Conservation (phyloP, 352 stramenopile species). For the Saprolegnia diclina region DNA sequence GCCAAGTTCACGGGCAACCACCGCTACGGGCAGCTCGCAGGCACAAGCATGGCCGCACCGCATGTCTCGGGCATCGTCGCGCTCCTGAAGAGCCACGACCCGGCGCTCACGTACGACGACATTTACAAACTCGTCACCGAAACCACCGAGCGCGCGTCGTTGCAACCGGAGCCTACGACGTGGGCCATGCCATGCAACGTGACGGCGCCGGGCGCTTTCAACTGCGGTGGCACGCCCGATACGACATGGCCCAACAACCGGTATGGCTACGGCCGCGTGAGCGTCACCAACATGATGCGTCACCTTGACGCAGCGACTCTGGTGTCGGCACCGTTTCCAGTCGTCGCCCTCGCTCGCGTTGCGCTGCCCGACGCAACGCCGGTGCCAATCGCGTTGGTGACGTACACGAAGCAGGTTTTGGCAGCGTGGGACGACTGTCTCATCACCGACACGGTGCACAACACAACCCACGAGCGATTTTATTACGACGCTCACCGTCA, state of each 20-base stretch:
- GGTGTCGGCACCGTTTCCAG: not conserved
- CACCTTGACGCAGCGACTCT: not conserved
- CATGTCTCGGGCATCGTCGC: slow-evolving; percentile 41
- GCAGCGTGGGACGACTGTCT: not conserved
- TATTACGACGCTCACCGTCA: not conserved
- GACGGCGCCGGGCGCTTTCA: not conserved
- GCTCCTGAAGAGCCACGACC: slow-evolving; percentile 36
- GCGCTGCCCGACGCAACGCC: too few relatives aligned
- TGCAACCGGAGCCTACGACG: slow-evolving; percentile 5
- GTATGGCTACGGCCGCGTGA: slow-evolving; percentile 48
- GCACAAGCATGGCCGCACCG: slow-evolving; percentile 36
- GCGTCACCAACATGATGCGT: slow-evolving; percentile 30
- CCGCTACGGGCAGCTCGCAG: slow-evolving; percentile 20
- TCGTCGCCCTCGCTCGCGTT: not conserved
- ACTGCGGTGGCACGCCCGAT: slow-evolving; percentile 36
- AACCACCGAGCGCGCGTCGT: slow-evolving; percentile 19
- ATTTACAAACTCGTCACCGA: slow-evolving; percentile 22
- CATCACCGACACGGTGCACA: not conserved
- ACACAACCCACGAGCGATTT: not conserved
- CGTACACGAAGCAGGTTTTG: not conserved
- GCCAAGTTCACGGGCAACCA: slow-evolving; percentile 25
- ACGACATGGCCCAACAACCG: slow-evolving; percentile 49
- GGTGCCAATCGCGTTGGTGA: not conserved
- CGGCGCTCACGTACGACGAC: slow-evolving; percentile 31
- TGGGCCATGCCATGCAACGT: not conserved